Evolutionary conservation across 2,329 filamentous ascomycete species (phyloP).

Genomic region (Penicillium sp.): DNA sequence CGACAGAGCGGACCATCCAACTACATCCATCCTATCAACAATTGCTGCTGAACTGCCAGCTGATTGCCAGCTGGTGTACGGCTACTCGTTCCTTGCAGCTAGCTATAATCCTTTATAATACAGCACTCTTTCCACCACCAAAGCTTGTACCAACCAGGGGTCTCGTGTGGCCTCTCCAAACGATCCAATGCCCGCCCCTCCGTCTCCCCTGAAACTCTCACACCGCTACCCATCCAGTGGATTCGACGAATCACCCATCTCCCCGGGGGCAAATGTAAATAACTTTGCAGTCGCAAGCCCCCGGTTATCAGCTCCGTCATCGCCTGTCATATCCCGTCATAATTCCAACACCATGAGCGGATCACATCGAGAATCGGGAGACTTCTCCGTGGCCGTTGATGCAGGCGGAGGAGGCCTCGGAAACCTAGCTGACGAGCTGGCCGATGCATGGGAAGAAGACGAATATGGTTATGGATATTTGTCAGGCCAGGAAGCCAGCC

Average conservation of each 20-base stretch:
- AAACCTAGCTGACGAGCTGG: constrained; percentile 62
- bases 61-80: constrained; percentile 9
- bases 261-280: constrained; percentile 32
- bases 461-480: constrained; percentile 46
- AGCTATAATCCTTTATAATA: neutral
- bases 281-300: constrained; percentile 32
- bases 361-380: constrained; percentile 38
- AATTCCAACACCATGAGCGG: constrained; percentile 37
- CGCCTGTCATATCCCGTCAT: constrained; percentile 39
- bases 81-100: neutral
- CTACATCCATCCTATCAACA: neutral
- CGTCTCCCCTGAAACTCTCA: constrained; percentile 37
- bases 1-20: constrained; percentile 2
- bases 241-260: constrained; percentile 37
- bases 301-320: constrained; percentile 37
- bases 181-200: constrained; percentile 29
- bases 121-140: neutral
- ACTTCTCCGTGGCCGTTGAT: constrained; percentile 34
- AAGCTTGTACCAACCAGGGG: neutral
- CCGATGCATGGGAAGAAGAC: constrained; percentile 55
- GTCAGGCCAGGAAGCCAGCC: constrained; percentile 37
- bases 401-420: constrained; percentile 50
- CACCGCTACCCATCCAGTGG: constrained; percentile 39
- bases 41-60: neutral
- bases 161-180: constrained; percentile 7